A percentile compares a stretch with the other conserved stretches of the same genome.
These are phyloP conservation scores for Entomortierella chlamydospora DNA, from an alignment of 192 early-diverging fungal species.

Conservation along the genomic window DNA sequence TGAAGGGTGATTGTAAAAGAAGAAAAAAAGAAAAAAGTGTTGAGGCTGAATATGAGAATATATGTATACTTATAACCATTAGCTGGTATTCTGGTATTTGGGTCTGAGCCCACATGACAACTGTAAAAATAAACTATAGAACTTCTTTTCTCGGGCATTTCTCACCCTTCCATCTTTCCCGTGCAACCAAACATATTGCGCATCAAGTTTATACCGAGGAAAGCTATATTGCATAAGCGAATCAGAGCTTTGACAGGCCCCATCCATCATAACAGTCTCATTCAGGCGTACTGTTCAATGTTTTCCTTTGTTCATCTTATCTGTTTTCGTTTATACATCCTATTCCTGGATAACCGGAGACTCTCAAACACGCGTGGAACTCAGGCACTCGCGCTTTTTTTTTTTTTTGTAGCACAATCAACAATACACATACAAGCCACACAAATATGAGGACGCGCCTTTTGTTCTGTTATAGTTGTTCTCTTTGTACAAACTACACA, in stretches of 20 bases:
- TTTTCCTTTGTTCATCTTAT: too few relatives aligned
- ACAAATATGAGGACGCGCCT: not conserved
- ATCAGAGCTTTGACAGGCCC: not conserved
- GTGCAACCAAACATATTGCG: not conserved
- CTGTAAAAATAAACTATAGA: not conserved
- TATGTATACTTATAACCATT: too few relatives aligned
- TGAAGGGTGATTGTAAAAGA: not conserved
- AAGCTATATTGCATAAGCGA: not conserved
- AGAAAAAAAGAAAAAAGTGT: constrained; percentile 1
- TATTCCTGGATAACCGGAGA: too few relatives aligned
- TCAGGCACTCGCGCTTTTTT: not conserved
- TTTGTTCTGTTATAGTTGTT: not conserved
- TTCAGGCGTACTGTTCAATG: too few relatives aligned
- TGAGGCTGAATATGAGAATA: too few relatives aligned
- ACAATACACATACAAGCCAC: constrained; percentile 14
- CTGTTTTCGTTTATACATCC: too few relatives aligned
- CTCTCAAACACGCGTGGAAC: too few relatives aligned
- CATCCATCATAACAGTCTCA: not conserved
- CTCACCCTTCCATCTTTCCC: not conserved
- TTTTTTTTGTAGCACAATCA: constrained; percentile 1
- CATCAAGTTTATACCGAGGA: not conserved
- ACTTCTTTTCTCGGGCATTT: not conserved
- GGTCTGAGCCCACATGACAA: not conserved
- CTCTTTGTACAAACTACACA: not conserved
- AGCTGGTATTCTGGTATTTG: too few relatives aligned